These are phyloP conservation scores for Cytospora leucostoma DNA, from an alignment of 2,329 filamentous ascomycete genomes.

Conservation along the genomic window DNA sequence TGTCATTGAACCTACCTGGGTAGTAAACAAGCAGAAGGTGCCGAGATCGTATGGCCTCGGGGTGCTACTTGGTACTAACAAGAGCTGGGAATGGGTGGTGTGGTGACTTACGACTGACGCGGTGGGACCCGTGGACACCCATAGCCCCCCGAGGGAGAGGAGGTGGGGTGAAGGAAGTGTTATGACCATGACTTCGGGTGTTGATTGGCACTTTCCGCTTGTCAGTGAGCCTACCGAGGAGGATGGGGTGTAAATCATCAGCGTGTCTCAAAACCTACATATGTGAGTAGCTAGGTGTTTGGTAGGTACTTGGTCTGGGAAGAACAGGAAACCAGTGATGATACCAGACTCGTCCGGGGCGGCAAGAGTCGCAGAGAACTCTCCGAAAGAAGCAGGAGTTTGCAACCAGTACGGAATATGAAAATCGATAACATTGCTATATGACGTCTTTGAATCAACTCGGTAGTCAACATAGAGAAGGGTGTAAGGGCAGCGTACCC, in stretches of 20 bases:
- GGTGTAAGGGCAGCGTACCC: too few species aligned
- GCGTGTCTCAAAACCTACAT: slow-evolving; percentile 15
- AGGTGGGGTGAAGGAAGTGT: slow-evolving; percentile 15
- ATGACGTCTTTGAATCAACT: too few species aligned
- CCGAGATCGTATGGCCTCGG: not conserved
- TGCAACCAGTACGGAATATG: too few species aligned
- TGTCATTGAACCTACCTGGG: not conserved
- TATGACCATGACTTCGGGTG: not conserved
- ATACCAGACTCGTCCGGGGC: too few species aligned
- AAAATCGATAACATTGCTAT: too few species aligned
- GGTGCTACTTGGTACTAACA: slow-evolving; percentile 5
- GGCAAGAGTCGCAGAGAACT: too few species aligned
- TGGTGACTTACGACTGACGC: slow-evolving; percentile 1
- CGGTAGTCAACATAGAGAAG: too few species aligned
- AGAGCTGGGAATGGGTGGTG: slow-evolving; percentile 4
- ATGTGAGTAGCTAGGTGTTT: too few species aligned
- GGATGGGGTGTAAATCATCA: not conserved
- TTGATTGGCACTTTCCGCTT: slow-evolving; percentile 7
- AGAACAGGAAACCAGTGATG: too few species aligned
- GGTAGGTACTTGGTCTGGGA: too few species aligned
- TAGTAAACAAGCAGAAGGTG: slow-evolving; percentile 5
- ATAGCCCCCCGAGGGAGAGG: not conserved
- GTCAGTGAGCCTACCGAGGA: not conserved
- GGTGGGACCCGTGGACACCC: not conserved
- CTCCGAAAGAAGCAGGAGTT: too few species aligned